A percentile compares a stretch with the other conserved stretches of the same genome.
phyloP scores from a whole-genome alignment of 228 moss, liverwort and hornwort genomes.

The Sphagnum fallax region DNA sequence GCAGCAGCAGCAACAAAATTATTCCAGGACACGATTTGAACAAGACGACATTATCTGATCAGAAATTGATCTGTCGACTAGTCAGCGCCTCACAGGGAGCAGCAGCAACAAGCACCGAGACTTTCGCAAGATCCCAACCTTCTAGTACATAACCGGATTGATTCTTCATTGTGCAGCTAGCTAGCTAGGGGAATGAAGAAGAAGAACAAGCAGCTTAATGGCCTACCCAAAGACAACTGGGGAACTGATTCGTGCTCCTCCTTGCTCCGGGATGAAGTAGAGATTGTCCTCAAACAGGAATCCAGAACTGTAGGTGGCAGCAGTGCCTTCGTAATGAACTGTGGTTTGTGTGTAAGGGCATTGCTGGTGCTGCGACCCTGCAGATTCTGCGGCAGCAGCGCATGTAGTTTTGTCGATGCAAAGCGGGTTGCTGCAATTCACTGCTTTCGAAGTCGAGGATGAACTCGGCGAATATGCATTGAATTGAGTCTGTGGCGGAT shows the following conservation, averaged over 20 bases:
- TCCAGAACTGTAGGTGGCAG: conserved; percentile 69
- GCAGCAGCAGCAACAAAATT: background rate
- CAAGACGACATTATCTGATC: background rate
- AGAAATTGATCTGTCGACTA: background rate
- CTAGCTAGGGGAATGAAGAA: background rate
- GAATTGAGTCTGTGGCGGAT: conserved; percentile 21
- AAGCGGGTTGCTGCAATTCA: conserved; percentile 37
- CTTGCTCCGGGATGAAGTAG: conserved; percentile 48
- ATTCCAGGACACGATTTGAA: background rate
- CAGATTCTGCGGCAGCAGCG: conserved; percentile 9
- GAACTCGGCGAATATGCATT: conserved; percentile 23
- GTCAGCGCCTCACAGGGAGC: background rate
- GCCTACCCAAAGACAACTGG: conserved; percentile 71
- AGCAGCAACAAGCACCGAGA: background rate
- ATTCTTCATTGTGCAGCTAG: background rate
- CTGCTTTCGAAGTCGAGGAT: conserved; percentile 37
- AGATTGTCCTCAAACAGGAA: conserved; percentile 57
- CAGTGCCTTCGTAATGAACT: conserved; percentile 14
- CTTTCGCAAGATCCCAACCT: no score
- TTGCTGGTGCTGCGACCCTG: conserved; percentile 21
- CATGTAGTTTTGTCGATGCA: conserved; percentile 12
- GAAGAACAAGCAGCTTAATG: background rate
- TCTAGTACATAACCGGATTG: background rate
- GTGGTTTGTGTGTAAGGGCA: conserved; percentile 60
- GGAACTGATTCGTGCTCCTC: conserved; percentile 24